A percentile compares a stretch with the other conserved stretches of the same genome.
phyloP scores from a whole-genome alignment of 2,329 filamentous ascomycete genomes.

The Fonsecaea monophora region DNA sequence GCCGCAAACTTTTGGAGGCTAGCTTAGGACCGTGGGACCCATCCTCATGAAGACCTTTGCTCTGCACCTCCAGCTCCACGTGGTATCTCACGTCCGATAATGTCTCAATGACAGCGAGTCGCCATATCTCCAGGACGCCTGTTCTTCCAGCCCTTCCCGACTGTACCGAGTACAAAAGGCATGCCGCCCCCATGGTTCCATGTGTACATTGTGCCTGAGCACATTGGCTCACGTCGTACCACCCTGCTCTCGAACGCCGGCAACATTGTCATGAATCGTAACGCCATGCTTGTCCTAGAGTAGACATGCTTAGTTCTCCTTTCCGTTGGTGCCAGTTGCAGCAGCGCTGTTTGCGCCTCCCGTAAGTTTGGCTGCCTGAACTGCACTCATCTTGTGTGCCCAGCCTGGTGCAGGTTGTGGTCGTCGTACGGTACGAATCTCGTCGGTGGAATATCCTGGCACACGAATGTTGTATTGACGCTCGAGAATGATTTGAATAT shows the following conservation, averaged over 20 bases:
- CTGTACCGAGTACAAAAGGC: neutral
- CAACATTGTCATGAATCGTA: neutral
- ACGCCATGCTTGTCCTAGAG: neutral
- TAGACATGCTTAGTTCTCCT: slow-evolving; percentile 24
- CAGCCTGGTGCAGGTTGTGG: slow-evolving; percentile 85
- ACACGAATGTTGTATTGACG: slow-evolving; percentile 89
- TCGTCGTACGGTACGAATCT: slow-evolving; percentile 92
- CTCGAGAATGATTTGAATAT: slow-evolving; percentile 82
- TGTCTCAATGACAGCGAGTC: neutral
- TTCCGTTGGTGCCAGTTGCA: slow-evolving; percentile 19
- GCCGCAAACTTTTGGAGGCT: neutral
- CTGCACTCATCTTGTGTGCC: slow-evolving; percentile 96
- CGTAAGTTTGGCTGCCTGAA: slow-evolving; percentile 65
- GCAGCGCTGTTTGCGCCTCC: slow-evolving; percentile 27
- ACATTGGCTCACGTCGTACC: neutral
- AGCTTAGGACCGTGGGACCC: neutral
- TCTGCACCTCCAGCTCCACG: neutral
- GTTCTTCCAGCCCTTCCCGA: neutral
- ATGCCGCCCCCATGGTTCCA: neutral
- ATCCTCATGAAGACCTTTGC: neutral
- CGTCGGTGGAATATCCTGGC: slow-evolving; percentile 91
- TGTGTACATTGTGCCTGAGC: neutral
- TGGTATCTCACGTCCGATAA: neutral
- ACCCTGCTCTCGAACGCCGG: neutral
- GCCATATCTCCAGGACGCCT: neutral